phyloP scores from a whole-genome alignment of 257 asterid species.

The Solanum paucissectum region DNA sequence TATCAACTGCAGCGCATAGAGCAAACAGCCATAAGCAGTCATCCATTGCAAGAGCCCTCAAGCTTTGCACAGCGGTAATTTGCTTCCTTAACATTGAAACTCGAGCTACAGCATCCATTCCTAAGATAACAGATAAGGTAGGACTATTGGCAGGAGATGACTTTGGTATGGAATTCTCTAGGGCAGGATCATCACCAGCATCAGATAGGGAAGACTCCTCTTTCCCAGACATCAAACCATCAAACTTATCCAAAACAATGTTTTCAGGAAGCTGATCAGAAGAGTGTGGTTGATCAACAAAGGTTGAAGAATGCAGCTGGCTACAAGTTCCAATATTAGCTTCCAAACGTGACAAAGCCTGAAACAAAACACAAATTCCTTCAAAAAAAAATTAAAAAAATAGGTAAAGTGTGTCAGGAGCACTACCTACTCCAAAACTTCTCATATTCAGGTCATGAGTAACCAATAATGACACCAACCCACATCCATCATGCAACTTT shows the following conservation, averaged over 20 bases:
- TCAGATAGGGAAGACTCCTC: conserved; percentile 10
- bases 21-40: conserved; percentile 75
- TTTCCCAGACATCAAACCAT: conserved; percentile 12
- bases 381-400: not conserved
- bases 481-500: not conserved
- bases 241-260: conserved; percentile 15
- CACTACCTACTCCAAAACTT: not conserved
- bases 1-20: conserved; percentile 65
- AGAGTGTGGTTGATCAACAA: conserved; percentile 5
- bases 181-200: conserved; percentile 2
- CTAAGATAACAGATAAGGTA: conserved; percentile 41
- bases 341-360: conserved; percentile 50
- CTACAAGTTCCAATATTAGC: conserved; percentile 6
- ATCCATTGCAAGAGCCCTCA: conserved; percentile 23
- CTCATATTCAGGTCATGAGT: not conserved
- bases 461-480: not conserved
- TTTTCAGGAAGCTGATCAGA: conserved; percentile 21
- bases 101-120: conserved; percentile 66
- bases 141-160: conserved; percentile 23
- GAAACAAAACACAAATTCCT: conserved; percentile 9
- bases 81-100: conserved; percentile 50
- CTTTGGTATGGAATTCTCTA: conserved; percentile 2
- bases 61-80: conserved; percentile 34
- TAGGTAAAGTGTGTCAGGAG: not conserved
- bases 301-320: conserved; percentile 1